phyloP scores from a whole-genome alignment of 352 stramenopile genomes.

The Phytophthora hibernalis region DNA sequence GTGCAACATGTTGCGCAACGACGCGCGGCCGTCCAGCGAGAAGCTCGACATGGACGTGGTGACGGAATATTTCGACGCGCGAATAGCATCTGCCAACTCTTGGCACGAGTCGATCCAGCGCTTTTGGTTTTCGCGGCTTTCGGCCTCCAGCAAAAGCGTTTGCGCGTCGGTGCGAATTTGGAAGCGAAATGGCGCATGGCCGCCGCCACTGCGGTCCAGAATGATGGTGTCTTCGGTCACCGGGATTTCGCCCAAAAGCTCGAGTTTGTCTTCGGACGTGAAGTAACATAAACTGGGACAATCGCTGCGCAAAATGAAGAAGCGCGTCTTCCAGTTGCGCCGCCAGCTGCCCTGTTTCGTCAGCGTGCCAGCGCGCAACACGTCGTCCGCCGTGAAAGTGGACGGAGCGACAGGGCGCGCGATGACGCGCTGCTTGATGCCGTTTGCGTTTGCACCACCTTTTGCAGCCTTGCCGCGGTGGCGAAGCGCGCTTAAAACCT shows the following conservation, averaged over 20 bases:
- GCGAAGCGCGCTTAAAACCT: slow-evolving; percentile 78
- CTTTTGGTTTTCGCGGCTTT: slow-evolving; percentile 66
- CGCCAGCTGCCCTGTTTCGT: slow-evolving; percentile 87
- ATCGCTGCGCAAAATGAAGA: slow-evolving; percentile 83
- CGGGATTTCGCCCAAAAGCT: slow-evolving; percentile 73
- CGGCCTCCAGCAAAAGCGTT: slow-evolving; percentile 70
- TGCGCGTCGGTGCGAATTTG: slow-evolving; percentile 68
- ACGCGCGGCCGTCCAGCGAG: slow-evolving; percentile 25
- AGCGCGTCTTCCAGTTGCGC: slow-evolving; percentile 88
- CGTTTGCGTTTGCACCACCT: neutral
- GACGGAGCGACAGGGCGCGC: slow-evolving; percentile 28
- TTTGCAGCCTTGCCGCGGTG: slow-evolving; percentile 59
- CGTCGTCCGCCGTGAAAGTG: slow-evolving; percentile 79
- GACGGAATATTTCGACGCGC: slow-evolving; percentile 67
- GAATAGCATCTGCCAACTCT: slow-evolving; percentile 67
- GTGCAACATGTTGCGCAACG: slow-evolving; percentile 14
- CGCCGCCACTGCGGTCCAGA: slow-evolving; percentile 61
- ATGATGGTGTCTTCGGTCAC: slow-evolving; percentile 82
- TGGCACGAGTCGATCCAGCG: slow-evolving; percentile 80
- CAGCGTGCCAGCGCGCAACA: slow-evolving; percentile 64
- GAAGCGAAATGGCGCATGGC: slow-evolving; percentile 71
- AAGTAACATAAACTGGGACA: slow-evolving; percentile 84
- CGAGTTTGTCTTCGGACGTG: slow-evolving; percentile 83
- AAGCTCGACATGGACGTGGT: slow-evolving; percentile 44
- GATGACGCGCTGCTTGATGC: slow-evolving; percentile 24